Evolutionary conservation across 352 stramenopile genomes (phyloP), one percentile per base, ranked within the genome.

Genomic region (Thalassiosira gravida): DNA sequence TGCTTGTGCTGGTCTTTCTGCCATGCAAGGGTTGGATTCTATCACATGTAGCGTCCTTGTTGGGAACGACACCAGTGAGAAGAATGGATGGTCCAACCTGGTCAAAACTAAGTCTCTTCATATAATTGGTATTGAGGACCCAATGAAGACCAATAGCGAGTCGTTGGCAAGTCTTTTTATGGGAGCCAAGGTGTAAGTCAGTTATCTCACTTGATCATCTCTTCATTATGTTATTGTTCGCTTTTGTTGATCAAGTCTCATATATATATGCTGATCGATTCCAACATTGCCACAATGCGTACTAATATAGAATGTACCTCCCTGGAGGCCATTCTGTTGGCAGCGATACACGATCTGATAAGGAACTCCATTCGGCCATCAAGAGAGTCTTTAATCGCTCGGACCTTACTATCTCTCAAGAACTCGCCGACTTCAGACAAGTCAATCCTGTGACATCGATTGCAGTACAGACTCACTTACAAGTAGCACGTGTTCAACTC

Each of bases 61-160:
- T 42, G 13, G 13, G 35, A 42, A 42, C 35, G 35, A 42, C 35
- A 42, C 35, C 6, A 13, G 6, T 13, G 35, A 13, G 18, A 20
- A 56, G 47, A 24, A 56, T 1, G 47, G 5, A 27, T 20, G 22
- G 47, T 14, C 47, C 13, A 20, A 30, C 18, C 27, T 25, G 25
- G 16, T 25, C 7, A 24, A 6, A 25, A 8, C 74, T 14, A 35
- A 63, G 30, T 67, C 59, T 35, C 30, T 67, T 35, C 70, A 80
- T 27, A 52, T 80, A 1, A 74, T 80, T 35, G 69, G 59, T 13
- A 62, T 74, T 42, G 50, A 67, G 29, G 70, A 80, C 42, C 37
- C 39, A 8, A 25, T 62, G 1, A 80, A 80, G 44, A 11, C 30
- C 20, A 13, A 67, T 20, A 62, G 29, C 14, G 42, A 68, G 20